Conservation (phyloP, 352 stramenopile species). For the Globisporangium ultimum region DNA sequence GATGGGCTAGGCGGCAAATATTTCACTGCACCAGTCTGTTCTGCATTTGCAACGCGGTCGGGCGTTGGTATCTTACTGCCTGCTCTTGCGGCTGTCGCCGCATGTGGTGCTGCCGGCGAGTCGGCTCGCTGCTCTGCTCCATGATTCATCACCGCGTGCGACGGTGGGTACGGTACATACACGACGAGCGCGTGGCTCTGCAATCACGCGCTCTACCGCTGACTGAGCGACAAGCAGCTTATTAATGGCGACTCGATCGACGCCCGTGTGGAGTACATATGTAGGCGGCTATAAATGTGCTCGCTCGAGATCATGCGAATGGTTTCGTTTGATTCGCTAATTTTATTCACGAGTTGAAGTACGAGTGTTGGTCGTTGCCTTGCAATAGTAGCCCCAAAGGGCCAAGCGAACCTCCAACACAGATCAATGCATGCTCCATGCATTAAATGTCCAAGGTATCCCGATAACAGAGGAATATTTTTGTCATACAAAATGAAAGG, state of each 20-base stretch:
- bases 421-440: no score
- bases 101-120: neutral
- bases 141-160: neutral
- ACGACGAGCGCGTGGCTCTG: no score
- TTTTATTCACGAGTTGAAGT: neutral
- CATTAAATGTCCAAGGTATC: no score
- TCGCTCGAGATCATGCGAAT: no score
- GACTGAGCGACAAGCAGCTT: no score
- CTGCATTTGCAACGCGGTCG: neutral
- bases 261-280: neutral
- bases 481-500: no score
- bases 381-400: neutral
- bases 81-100: neutral
- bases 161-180: neutral
- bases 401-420: no score
- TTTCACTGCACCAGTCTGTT: neutral
- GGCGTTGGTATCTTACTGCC: neutral
- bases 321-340: no score
- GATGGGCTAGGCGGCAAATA: no score
- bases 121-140: neutral
- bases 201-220: no score
- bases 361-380: neutral
- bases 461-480: no score
- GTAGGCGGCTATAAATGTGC: neutral
- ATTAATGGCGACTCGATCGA: no score